These are phyloP conservation scores for Poteriospumella lacustris DNA, from an alignment of 108 stramenopile genomes.

Conservation along the genomic window DNA sequence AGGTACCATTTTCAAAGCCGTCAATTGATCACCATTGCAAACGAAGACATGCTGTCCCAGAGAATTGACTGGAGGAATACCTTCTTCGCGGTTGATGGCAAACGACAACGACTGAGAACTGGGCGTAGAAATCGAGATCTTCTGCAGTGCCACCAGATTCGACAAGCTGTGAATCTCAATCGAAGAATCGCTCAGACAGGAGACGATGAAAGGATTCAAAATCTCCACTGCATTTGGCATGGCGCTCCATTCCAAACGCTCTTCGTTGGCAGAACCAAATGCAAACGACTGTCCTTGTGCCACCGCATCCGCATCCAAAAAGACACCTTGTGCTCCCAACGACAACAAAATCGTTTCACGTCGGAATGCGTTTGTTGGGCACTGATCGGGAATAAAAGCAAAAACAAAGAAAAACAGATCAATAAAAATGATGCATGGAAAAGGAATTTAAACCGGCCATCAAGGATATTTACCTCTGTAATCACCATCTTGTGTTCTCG, in stretches of 20 bases:
- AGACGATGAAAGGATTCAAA: slow-evolving; percentile 12
- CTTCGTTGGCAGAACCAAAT: not conserved
- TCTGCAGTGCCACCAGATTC: not conserved
- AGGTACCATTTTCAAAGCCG: not conserved
- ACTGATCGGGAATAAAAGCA: not conserved
- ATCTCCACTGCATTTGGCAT: not conserved
- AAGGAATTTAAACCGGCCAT: no score
- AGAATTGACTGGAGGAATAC: not conserved
- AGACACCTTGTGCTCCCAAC: not conserved
- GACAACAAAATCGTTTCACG: not conserved
- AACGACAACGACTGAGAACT: not conserved
- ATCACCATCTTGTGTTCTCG: slow-evolving; percentile 21
- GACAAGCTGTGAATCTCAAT: slow-evolving; percentile 2
- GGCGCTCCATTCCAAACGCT: slow-evolving; percentile 3
- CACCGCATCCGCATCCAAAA: not conserved
- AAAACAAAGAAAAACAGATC: not conserved
- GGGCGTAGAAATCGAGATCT: not conserved
- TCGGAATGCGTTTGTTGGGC: not conserved
- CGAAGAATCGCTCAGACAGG: not conserved
- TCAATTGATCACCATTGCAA: slow-evolving; percentile 8
- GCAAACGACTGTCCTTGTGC: not conserved
- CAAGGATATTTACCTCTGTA: slow-evolving; percentile 9
- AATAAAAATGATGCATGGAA: no score
- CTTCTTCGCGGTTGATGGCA: not conserved
- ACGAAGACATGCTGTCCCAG: not conserved